phyloP scores from a whole-genome alignment of 2,329 filamentous ascomycete species.

The Paraphaeosphaeria minitans region DNA sequence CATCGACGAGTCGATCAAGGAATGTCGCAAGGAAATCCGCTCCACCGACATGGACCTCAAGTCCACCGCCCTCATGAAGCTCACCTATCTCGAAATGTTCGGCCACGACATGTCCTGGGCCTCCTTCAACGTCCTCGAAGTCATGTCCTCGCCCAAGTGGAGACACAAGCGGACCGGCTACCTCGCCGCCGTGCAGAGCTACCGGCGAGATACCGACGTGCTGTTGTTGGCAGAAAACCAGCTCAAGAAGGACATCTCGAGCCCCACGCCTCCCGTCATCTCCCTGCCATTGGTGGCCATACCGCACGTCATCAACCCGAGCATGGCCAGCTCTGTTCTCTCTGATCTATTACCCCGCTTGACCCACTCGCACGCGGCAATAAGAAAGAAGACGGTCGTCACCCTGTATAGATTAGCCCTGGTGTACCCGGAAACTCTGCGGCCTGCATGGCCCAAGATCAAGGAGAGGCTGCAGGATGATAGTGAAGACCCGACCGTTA shows the following conservation, averaged over 20 bases:
- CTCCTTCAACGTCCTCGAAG: conserved; percentile 95
- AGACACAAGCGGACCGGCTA: conserved; percentile 96
- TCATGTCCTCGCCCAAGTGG: conserved; percentile 97
- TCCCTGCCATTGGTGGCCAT: conserved; percentile 85
- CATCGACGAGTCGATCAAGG: conserved; percentile 88
- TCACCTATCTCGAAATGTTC: conserved; percentile 98
- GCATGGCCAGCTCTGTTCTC: conserved; percentile 86
- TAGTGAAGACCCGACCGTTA: conserved; percentile 88
- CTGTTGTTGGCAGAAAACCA: conserved; percentile 97
- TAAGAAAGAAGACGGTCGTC: conserved; percentile 95
- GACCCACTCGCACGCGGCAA: conserved; percentile 80
- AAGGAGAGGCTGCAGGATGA: conserved; percentile 92
- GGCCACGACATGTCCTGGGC: conserved; percentile 99
- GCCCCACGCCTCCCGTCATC: conserved; percentile 75
- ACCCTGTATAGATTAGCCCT: conserved; percentile 91
- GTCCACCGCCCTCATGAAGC: conserved; percentile 91
- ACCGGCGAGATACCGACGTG: conserved; percentile 92
- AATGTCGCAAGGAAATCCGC: conserved; percentile 92
- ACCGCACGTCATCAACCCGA: conserved; percentile 93
- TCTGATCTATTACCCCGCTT: conserved; percentile 85
- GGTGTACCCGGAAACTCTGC: conserved; percentile 93
- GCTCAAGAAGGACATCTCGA: conserved; percentile 88
- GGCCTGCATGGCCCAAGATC: conserved; percentile 95
- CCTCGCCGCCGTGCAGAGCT: conserved; percentile 93
- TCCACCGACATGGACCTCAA: conserved; percentile 97